phyloP scores from a whole-genome alignment of 371 early-diverging fungal species.

The Haplosporangium sp. region DNA sequence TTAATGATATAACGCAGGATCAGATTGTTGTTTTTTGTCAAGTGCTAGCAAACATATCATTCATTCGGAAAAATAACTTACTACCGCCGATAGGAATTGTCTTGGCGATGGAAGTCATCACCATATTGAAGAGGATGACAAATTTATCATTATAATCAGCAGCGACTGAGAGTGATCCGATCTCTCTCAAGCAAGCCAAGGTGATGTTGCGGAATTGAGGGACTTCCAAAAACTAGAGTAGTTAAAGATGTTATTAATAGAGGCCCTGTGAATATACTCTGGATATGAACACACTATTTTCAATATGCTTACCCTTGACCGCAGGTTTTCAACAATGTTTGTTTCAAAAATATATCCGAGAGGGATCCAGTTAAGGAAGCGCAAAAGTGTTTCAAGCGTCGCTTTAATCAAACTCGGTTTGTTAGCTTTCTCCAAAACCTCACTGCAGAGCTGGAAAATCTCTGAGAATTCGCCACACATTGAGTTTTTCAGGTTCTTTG shows the following conservation, averaged over 20 bases:
- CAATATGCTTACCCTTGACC: constrained; percentile 73
- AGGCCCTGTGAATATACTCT: neutral
- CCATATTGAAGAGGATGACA: constrained; percentile 81
- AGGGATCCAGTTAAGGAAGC: constrained; percentile 98
- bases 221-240: constrained; percentile 78
- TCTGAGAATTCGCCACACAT: constrained; percentile 97
- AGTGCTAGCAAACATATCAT: too few species aligned
- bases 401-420: constrained; percentile 91
- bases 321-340: constrained; percentile 88
- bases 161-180: constrained; percentile 83
- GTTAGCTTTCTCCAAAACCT: constrained; percentile 93
- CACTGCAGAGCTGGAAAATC: constrained; percentile 96
- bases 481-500: constrained; percentile 91
- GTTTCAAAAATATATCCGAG: constrained; percentile 97
- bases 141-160: constrained; percentile 87
- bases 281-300: neutral
- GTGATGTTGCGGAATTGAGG: constrained; percentile 93
- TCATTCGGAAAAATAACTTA: constrained; percentile 39
- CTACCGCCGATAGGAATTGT: constrained; percentile 79
- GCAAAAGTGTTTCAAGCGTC: constrained; percentile 92
- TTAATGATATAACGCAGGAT: neutral
- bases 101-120: constrained; percentile 76
- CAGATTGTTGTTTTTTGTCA: neutral
- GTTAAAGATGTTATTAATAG: neutral
- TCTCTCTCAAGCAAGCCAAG: constrained; percentile 95